A percentile compares a stretch with the other conserved stretches of the same genome.
phyloP scores from a whole-genome alignment of 306 rosid genomes.

The Malus fusca region DNA sequence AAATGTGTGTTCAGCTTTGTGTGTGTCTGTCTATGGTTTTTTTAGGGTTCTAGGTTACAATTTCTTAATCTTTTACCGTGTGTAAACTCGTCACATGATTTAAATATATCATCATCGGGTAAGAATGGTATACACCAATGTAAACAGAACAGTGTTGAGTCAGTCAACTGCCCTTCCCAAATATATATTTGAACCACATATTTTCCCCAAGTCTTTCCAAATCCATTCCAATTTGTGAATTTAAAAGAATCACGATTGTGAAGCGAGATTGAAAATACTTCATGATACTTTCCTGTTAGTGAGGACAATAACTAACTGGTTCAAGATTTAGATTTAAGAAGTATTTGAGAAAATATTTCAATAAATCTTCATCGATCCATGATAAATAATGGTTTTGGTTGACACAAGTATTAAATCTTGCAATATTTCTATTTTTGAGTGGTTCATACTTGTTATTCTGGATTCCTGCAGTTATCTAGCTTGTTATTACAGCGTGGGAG shows the following conservation, averaged over 20 bases:
- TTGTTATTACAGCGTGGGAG: neutral
- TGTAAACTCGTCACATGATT: neutral
- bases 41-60: neutral
- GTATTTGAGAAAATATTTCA: neutral
- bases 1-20: neutral
- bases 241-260: neutral
- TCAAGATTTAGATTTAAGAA: neutral
- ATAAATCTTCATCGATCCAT: neutral
- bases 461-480: neutral
- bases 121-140: neutral
- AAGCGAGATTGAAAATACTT: neutral
- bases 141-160: neutral
- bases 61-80: neutral
- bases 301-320: neutral
- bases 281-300: neutral
- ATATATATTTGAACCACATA: neutral
- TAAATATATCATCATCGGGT: neutral
- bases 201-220: neutral
- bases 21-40: neutral
- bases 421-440: neutral
- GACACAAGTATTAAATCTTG: neutral
- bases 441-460: neutral
- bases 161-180: neutral
- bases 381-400: neutral
- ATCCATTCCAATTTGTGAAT: neutral